Evolutionary conservation across 176 grass and related monocot species (phyloP), one percentile per base, ranked within the genome.

Genomic region (Raddia distichophylla): DNA sequence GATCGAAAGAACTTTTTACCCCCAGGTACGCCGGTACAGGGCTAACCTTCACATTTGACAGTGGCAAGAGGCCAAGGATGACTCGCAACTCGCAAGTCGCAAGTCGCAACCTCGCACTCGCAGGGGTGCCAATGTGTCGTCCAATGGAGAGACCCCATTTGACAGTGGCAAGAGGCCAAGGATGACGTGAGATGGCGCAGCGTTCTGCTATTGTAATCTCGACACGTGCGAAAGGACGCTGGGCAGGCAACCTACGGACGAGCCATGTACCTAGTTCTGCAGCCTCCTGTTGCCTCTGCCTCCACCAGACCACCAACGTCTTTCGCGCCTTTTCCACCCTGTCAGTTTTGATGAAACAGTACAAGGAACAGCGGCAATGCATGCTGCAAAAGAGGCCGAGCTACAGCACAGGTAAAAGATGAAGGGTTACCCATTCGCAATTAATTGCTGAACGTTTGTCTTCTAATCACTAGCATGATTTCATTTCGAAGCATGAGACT

Each of bases 291-390:
- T 34, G 54, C 46, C 56, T 40, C 69, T 60, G 66, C 33, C 74
- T 22, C 73, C 40, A 50, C 75, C 62, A 52, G 79, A 55, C 73
- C 40, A 50, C 75, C 62, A 52, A 83, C 63, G 76, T 57, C 77
- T 76, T 76, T 66, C 34, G 27, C 42, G 19, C 17, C 15, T 32
- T 84, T 77, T 51, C 27, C 7, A 7, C 1, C 55, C 10, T 13
- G 64, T 81, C 70, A 70, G 82, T 70, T 74, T 61, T 64, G 71
- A 80, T 71, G 76, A 75, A 85, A 81, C 87, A 49, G 62, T 84
- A 80, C 76, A 61, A 43, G 59, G 61, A 82, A 20, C 64, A 12
- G 54, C 14, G 42, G 69, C 59, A 15, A 17, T 13, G 11, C 9
- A 5, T 1, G 64, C 35, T 15, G 73, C 54, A 20, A 27, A 27